Conservation (phyloP, 2,329 filamentous ascomycete genomes). For the Dothistroma pini region DNA sequence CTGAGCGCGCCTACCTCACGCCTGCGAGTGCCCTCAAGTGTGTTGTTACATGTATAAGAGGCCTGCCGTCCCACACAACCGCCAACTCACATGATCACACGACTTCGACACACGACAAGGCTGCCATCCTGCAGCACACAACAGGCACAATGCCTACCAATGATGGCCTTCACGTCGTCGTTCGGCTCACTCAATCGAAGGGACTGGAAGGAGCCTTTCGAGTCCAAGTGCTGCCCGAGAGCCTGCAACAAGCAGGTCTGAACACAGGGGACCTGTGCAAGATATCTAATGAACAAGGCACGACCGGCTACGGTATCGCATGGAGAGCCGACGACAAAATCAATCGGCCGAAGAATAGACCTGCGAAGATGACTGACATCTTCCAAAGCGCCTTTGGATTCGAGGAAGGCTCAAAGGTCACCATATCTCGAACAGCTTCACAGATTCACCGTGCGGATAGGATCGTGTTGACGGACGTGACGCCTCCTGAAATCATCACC, state of each 20-base stretch:
- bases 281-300: constrained; percentile 44
- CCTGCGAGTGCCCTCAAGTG: background rate
- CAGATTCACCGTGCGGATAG: constrained; percentile 53
- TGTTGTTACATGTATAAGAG: background rate
- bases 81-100: background rate
- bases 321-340: constrained; percentile 55
- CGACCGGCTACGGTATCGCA: constrained; percentile 55
- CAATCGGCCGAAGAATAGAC: constrained; percentile 61
- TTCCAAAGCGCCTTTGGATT: constrained; percentile 71
- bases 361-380: constrained; percentile 66
- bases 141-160: constrained; percentile 15
- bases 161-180: constrained; percentile 43
- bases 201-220: constrained; percentile 55
- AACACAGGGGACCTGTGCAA: constrained; percentile 57
- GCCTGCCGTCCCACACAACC: background rate
- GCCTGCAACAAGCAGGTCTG: constrained; percentile 54
- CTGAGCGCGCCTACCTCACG: background rate
- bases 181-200: constrained; percentile 43
- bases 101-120: background rate
- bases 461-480: constrained; percentile 60
- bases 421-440: constrained; percentile 53
- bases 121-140: background rate
- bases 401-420: constrained; percentile 66
- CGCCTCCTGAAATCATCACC: constrained; percentile 32
- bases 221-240: constrained; percentile 55